Evolutionary conservation across 164 flowering plant genomes (phyloP), one percentile per base, ranked within the genome.

Genomic region (Nymphaea thermarum): DNA sequence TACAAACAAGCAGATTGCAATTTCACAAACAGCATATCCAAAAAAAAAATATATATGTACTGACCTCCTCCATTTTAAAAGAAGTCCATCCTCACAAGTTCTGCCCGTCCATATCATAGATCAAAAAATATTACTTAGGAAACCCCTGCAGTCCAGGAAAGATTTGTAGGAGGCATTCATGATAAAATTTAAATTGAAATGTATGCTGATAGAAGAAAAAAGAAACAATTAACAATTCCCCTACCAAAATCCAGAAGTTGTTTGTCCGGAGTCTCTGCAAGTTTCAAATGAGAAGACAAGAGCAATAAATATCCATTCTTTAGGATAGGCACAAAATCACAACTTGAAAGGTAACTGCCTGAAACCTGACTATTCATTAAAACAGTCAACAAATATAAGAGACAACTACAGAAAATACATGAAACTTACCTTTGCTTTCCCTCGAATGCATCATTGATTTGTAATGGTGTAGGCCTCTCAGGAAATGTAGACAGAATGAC

Each of bases 391-490:
- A 4, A 53, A 60, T 66, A 53, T 42, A 17, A 61, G 68, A 11
- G 6, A 43, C 44, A 42, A 43, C 14, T 41, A 16, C 18, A 42
- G 59, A 61, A n/a, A n/a, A 61, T 5, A n/a, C 36, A 42, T 16
- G n/a, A 62, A 5, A 15, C 12, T 76, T 83, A 90, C 98, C 96
- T 85, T 45, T 85, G 76, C 74, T 85, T 90, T 70, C 98, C 97
- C 8, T 69, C 69, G 67, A 93, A 90, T 16, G 96, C 87, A 68
- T 87, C 81, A 66, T 93, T 93, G 8, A 93, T 82, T 71, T 93
- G 90, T 68, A 85, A 89, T 55, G 67, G 76, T 43, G 15, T 79
- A 42, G 98, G 97, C 73, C 73, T 84, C 70, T 82, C 71, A 3
- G 77, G 60, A 69, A 83, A 93, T 43, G 86, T 82, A 7, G 91